phyloP scores from a whole-genome alignment of 228 moss, liverwort and hornwort genomes.

The Sphagnum magellanicum region DNA sequence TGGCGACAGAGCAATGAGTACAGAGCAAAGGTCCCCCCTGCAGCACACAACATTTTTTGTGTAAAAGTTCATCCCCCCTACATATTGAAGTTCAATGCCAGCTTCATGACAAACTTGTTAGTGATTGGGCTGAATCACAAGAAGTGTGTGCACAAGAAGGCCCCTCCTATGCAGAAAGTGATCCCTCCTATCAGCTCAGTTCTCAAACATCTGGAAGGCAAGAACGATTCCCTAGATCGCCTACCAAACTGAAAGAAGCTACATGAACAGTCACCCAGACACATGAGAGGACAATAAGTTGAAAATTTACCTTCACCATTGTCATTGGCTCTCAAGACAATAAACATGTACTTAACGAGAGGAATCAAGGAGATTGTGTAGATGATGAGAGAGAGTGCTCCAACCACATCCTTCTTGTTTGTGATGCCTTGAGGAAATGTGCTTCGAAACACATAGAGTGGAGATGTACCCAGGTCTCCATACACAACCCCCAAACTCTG shows the following conservation, averaged over 20 bases:
- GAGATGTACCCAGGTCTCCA: slow-evolving; percentile 94
- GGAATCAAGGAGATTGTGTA: slow-evolving; percentile 74
- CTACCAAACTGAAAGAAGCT: too few species aligned
- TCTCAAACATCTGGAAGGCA: too few species aligned
- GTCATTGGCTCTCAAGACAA: slow-evolving; percentile 77
- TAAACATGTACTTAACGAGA: slow-evolving; percentile 75
- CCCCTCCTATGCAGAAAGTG: too few species aligned
- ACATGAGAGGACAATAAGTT: too few species aligned
- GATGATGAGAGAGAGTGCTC: slow-evolving; percentile 82
- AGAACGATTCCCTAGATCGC: too few species aligned
- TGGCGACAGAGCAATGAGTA: slow-evolving; percentile 83
- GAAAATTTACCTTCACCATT: slow-evolving; percentile 75
- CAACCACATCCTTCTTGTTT: slow-evolving; percentile 39
- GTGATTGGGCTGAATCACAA: too few species aligned
- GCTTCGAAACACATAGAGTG: slow-evolving; percentile 81
- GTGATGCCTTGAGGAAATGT: slow-evolving; percentile 52
- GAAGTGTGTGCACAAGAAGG: too few species aligned
- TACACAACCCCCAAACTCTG: slow-evolving; percentile 92
- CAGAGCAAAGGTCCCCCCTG: slow-evolving; percentile 96
- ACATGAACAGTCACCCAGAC: too few species aligned
- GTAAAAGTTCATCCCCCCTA: too few species aligned
- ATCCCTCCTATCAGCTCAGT: too few species aligned
- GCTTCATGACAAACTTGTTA: too few species aligned
- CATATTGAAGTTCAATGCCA: too few species aligned
- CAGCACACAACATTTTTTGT: background rate